These are phyloP conservation scores for Primulina huaijiensis DNA, from an alignment of 257 asterid genomes.

Conservation along the genomic window DNA sequence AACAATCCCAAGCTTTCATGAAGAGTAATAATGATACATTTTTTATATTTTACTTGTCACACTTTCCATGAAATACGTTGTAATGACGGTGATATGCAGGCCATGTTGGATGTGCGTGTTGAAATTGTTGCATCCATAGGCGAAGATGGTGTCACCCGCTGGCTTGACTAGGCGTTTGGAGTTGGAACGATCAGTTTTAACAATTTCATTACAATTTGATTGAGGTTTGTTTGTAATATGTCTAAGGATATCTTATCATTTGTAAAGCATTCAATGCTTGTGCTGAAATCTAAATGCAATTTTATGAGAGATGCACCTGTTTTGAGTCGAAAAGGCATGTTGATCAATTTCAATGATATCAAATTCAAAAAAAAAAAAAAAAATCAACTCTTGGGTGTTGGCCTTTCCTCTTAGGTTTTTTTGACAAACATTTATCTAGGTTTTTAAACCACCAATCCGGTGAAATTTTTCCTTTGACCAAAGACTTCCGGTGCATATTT, in stretches of 20 bases:
- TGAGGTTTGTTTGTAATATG: conserved; percentile 31
- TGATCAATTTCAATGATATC: too few species aligned
- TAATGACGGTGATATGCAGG: conserved; percentile 47
- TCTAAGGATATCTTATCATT: conserved; percentile 21
- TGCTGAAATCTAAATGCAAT: conserved; percentile 24
- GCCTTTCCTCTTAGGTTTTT: neutral
- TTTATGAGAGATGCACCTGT: neutral
- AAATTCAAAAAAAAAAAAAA: too few species aligned
- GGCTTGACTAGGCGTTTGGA: conserved; percentile 69
- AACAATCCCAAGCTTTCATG: neutral
- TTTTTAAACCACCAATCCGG: neutral
- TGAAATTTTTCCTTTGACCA: neutral
- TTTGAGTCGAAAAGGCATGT: neutral
- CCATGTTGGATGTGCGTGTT: conserved; percentile 71
- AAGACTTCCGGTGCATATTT: neutral
- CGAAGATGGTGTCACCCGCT: conserved; percentile 93
- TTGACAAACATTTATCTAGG: too few species aligned
- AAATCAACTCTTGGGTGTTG: neutral
- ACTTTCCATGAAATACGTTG: conserved; percentile 2
- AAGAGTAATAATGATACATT: neutral
- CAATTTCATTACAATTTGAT: conserved; percentile 21
- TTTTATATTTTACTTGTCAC: neutral
- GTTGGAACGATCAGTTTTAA: neutral
- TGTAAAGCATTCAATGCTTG: conserved; percentile 31
- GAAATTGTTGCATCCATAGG: conserved; percentile 90